Base-by-base conservation (phyloP, 2,329 filamentous ascomycete species). In the Colletotrichum sp. region DNA sequence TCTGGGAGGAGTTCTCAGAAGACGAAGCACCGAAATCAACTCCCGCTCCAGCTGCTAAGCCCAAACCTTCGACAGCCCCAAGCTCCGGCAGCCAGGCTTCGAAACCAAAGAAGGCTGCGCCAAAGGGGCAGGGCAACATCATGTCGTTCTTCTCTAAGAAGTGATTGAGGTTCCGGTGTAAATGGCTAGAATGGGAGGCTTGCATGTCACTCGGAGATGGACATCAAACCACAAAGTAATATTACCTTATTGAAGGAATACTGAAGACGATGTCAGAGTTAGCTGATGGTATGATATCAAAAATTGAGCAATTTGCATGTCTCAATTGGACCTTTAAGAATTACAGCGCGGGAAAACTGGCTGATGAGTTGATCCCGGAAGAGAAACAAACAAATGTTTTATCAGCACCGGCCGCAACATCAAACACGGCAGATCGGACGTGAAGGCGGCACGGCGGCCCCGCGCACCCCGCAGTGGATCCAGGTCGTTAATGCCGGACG, bases 81-180 rank as follows among this genome's bases (percentile, higher is more conserved):
- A 83, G 86, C 26, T 88, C 89, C 15, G 87, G 89, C 75, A 86
- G 87, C 26, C 83, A 86, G 8, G 82, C 84, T 9, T 78, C 82
- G 62, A 92, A 90, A 79, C 83, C 88, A 28, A 92, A 90, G 80
- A 94, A 93, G 82, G 80, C 86, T 24, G 86, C 86, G 2, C 86
- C 87, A 2, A 95, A 95, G 82, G 84, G 91, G 4, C 94, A 95
- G 81, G 95, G 96, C 5, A 98, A 89, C 82, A 98, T 98, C 82
- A 98, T 96, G 94, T 95, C 94, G 1, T 98, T 98, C 86, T 98
- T 98, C 84, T 90, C 90, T 57, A 98, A 98, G 88, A 97, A 96
- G 81, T 94, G 69, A 81, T 71, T 8, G 8, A 10, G 1, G 49
- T 7, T n/a, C 3, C n/a, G 44, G 9, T 59, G 24, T 24, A 9